These are phyloP conservation scores for Candida alai DNA, from an alignment of 805 yeast genomes.

Conservation along the genomic window DNA sequence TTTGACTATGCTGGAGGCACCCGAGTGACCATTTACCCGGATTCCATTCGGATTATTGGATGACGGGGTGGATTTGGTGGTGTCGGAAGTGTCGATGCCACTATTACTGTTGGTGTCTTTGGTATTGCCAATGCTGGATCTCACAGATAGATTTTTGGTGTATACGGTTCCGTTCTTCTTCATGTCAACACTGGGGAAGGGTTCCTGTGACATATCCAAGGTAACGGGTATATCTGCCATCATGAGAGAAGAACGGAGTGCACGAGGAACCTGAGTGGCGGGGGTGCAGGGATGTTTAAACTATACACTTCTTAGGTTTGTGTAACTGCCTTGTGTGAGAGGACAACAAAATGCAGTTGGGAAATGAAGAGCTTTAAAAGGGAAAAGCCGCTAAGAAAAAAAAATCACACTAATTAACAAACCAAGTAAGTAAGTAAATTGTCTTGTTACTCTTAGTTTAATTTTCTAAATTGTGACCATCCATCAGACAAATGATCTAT, in stretches of 20 bases:
- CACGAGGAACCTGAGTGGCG: too few relatives aligned
- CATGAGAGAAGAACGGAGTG: background rate
- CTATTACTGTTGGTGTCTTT: background rate
- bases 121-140: background rate
- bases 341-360: too few relatives aligned
- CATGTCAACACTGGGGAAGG: slow-evolving; percentile 7
- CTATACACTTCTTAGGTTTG: too few relatives aligned
- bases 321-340: too few relatives aligned
- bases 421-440: background rate
- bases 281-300: too few relatives aligned
- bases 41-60: slow-evolving; percentile 2
- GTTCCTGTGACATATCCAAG: slow-evolving; percentile 4
- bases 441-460: too few relatives aligned
- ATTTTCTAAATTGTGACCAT: too few relatives aligned
- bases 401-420: background rate
- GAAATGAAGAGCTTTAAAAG: too few relatives aligned
- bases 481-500: too few relatives aligned
- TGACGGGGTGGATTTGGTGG: background rate
- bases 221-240: slow-evolving; percentile 5
- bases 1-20: too few relatives aligned
- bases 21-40: background rate
- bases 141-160: slow-evolving; percentile 2
- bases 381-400: background rate
- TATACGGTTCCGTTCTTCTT: slow-evolving; percentile 3
- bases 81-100: background rate